Base-by-base conservation (phyloP, 306 rosid genomes). In the Begonia fuchsioides region DNA sequence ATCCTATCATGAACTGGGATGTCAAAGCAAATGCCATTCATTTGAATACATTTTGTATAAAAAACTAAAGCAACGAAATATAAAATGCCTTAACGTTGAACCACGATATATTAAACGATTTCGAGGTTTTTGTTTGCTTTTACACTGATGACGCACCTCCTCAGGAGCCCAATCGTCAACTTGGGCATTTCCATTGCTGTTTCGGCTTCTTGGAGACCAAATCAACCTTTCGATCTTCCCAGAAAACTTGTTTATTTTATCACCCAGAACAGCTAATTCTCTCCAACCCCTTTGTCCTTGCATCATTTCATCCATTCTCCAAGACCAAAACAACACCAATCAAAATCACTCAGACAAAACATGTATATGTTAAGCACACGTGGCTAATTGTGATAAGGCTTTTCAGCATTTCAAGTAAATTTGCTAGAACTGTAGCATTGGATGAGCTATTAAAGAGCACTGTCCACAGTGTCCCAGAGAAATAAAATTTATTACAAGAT, bases 271-370 rank as follows among this genome's bases (percentile, higher is more conserved):
- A 3, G 94, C 87, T 63, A 85, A 68, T 72, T 90, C 98, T 66
- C 94, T 85, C 98, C 95, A 79, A 43, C 98, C 98, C 70, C 93
- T 75, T 74, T 90, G 94, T 44, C 94, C 92, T 13, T 79, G 64
- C 95, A 90, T 90, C 98, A 90, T 85, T 62, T 85, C 95, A 74
- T 85, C 98, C 94, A 90, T 84, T 76, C 98, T 90, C 61, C 44
- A 40, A 12, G 6, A 4, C 44, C 2, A 12, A 40, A 46, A 9
- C 16, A 13, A 46, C 17, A 46, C 13, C 15, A 9, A 13, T 9
- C 14, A 2, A 46, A 46, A 16, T 17, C 16, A 13, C n/a, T n/a
- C n/a, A n/a, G n/a, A n/a, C n/a, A n/a, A n/a, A n/a, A n/a, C n/a
- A n/a, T n/a, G n/a, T n/a, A n/a, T n/a, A n/a, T n/a, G n/a, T n/a